Base-by-base conservation (phyloP, 1,284 basidiomycete genomes). In the Heterobasidion occidentale region DNA sequence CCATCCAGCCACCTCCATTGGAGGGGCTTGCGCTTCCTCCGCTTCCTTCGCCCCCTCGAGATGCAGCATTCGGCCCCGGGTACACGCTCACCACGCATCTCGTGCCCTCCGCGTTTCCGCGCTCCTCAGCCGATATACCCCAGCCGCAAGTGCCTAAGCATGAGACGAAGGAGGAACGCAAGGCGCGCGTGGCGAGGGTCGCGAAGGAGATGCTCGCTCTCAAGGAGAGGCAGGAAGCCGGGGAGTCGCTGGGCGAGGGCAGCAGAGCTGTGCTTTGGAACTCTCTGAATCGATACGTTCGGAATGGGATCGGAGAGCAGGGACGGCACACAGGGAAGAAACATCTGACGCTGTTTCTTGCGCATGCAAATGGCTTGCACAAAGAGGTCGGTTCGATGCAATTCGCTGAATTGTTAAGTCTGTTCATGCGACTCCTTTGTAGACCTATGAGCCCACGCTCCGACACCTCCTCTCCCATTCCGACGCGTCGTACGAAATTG, bases 341-440 rank as follows among this genome's bases (percentile, higher is more conserved):
- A 17, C 80, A 84, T 0, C 46, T 88, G 44, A 92, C 89, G 0
- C 71, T 94, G 45, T 78, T 94, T 59, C 71, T 89, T 47, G 79
- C 80, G 8, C 91, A 93, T 64, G 90, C 88, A 1, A 93, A 88
- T 67, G 91, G 92, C 8, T 84, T 94, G 62, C 82, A 83, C 60
- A 93, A 93, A 69, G 88, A 92, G 80, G 90, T 84, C 56, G 59
- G 79, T 63, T 9, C 5, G 27, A 27, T 27, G 27, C 27, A 5
- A 11, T 46, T 27, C 15, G 6, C 15, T 14, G 7, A 48, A 48
- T 33, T 36, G 19, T 15, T 7, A 1, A n/a, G 42, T 36, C 6
- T 17, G n/a, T 12, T 9, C 19, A n/a, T 27, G 15, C 19, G 15
- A 7, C 34, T 17, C 45, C 33, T 36, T 34, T 9, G 11, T 46